Evolutionary conservation across 1,284 basidiomycete species (phyloP).

Genomic region (Sporisorium reilianum): DNA sequence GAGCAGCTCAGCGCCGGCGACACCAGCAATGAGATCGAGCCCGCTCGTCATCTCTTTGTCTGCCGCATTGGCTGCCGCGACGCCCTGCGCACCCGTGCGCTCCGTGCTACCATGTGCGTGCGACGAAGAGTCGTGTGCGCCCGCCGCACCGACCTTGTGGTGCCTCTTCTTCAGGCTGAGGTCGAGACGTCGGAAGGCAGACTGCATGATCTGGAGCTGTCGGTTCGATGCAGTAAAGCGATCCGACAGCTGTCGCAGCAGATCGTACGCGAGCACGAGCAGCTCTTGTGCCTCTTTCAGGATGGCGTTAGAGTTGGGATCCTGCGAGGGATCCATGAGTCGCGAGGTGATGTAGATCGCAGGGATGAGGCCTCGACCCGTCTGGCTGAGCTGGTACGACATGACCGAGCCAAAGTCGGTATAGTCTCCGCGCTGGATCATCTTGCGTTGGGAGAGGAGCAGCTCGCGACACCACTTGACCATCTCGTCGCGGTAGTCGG

Average conservation of each 20-base stretch:
- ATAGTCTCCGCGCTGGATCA: slow-evolving; percentile 49
- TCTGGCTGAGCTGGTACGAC: slow-evolving; percentile 52
- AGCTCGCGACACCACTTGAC: slow-evolving; percentile 53
- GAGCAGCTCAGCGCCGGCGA: slow-evolving; percentile 42
- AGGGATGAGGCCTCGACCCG: slow-evolving; percentile 46
- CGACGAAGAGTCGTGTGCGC: slow-evolving; percentile 14
- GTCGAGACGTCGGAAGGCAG: slow-evolving; percentile 43
- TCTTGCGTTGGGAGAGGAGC: slow-evolving; percentile 49
- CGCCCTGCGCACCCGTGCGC: slow-evolving; percentile 6
- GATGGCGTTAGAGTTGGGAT: slow-evolving; percentile 32
- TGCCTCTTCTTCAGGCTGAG: slow-evolving; percentile 43
- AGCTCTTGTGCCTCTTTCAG: slow-evolving; percentile 51
- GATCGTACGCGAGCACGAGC: slow-evolving; percentile 46
- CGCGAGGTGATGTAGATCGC: slow-evolving; percentile 49
- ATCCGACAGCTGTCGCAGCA: slow-evolving; percentile 35
- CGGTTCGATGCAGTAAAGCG: slow-evolving; percentile 47
- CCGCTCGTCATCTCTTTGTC: slow-evolving; percentile 46
- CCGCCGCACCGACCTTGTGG: slow-evolving; percentile 15
- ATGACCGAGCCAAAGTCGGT: slow-evolving; percentile 53
- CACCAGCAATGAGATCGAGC: slow-evolving; percentile 47
- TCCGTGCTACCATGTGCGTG: slow-evolving; percentile 11
- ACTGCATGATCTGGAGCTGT: slow-evolving; percentile 54
- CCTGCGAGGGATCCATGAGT: slow-evolving; percentile 46
- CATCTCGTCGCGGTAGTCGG: slow-evolving; percentile 51
- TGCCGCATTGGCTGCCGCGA: slow-evolving; percentile 3